phyloP scores from a whole-genome alignment of 106 monocot species.

The Acorus gramineus region DNA sequence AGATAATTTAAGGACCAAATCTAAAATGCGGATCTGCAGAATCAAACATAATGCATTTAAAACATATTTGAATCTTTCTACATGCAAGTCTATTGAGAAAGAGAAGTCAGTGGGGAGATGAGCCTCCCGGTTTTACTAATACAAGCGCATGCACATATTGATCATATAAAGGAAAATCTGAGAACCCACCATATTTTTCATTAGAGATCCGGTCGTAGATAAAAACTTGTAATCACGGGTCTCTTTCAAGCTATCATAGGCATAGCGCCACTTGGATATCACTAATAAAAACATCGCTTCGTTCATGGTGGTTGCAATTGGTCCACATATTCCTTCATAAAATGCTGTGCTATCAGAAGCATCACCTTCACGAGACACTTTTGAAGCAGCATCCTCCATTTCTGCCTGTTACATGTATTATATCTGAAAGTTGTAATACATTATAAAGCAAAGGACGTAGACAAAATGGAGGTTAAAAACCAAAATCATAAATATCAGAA shows the following conservation, averaged over 20 bases:
- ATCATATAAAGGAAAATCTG: no score
- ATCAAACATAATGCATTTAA: no score
- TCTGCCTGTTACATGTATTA: constrained; percentile 23
- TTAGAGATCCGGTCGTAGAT: constrained; percentile 58
- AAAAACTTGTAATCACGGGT: constrained; percentile 59
- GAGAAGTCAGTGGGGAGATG: no score
- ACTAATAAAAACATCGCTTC: constrained; percentile 75
- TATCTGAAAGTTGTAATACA: not conserved
- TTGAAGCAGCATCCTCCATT: constrained; percentile 12
- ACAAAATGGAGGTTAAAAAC: no score
- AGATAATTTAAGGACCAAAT: constrained; percentile 70
- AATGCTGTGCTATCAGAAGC: constrained; percentile 18
- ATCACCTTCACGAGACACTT: constrained; percentile 16
- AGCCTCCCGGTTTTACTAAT: no score
- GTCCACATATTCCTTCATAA: constrained; percentile 50
- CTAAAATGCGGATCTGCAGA: constrained; percentile 74
- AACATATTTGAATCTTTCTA: no score
- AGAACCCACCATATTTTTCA: constrained; percentile 69
- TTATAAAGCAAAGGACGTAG: not conserved
- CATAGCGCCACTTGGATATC: constrained; percentile 70
- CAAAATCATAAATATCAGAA: no score
- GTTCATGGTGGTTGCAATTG: constrained; percentile 84
- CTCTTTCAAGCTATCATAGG: constrained; percentile 77
- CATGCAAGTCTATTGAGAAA: no score
- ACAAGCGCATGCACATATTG: no score